A percentile compares a stretch with the other conserved stretches of the same genome.
phyloP scores from a whole-genome alignment of 306 rosid genomes.

The Glycine tomentella region DNA sequence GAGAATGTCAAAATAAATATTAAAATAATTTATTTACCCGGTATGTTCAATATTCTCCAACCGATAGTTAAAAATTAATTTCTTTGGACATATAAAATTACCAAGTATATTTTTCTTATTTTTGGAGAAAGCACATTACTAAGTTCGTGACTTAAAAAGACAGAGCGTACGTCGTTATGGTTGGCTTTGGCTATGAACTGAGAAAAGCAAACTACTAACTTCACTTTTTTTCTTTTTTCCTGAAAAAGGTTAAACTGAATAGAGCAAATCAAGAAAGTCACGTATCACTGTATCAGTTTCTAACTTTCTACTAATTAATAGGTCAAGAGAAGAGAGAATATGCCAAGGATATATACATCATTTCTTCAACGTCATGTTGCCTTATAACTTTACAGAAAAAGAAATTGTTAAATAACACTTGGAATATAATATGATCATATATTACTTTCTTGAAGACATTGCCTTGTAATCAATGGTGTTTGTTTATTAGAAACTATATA shows the following conservation, averaged over 20 bases:
- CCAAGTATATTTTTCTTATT: neutral
- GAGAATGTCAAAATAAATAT: too few species aligned
- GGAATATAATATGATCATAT: neutral
- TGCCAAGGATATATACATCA: neutral
- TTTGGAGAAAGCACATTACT: neutral
- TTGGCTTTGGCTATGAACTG: too few species aligned
- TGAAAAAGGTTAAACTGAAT: neutral
- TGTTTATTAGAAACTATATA: neutral
- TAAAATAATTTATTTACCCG: too few species aligned
- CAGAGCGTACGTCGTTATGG: too few species aligned
- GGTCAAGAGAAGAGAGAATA: neutral
- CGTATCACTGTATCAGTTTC: neutral
- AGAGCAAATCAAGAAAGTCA: neutral
- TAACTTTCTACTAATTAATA: neutral
- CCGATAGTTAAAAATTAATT: too few species aligned
- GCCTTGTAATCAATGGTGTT: slow-evolving; percentile 3
- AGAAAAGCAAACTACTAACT: too few species aligned
- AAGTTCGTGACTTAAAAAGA: too few species aligned
- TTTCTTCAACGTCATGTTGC: neutral
- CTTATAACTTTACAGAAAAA: neutral
- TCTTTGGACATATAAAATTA: too few species aligned
- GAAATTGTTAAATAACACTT: neutral
- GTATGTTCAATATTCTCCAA: too few species aligned
- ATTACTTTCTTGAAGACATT: slow-evolving; percentile 13
- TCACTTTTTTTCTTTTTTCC: too few species aligned